Conservation (phyloP, 2,329 filamentous ascomycete species). For the Aspergillus caelatus region DNA sequence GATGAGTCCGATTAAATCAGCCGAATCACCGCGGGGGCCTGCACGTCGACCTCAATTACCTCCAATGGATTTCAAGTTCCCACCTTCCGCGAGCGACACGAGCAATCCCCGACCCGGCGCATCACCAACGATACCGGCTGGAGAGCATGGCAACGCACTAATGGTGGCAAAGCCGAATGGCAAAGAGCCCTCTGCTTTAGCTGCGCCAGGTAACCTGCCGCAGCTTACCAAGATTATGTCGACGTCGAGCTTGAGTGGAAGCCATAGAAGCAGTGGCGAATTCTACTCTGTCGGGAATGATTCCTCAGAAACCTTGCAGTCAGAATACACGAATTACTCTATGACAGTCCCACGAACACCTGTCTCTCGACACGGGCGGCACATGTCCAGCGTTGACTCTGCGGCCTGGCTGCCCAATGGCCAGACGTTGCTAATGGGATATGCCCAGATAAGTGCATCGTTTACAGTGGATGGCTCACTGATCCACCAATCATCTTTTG, state of each 20-base stretch:
- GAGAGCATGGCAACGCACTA: slow-evolving; percentile 21
- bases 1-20: slow-evolving; percentile 37
- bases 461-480: slow-evolving; percentile 91
- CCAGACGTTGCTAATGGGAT: slow-evolving; percentile 96
- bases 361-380: slow-evolving; percentile 41
- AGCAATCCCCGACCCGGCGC: slow-evolving; percentile 27
- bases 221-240: slow-evolving; percentile 70
- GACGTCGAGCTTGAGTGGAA: slow-evolving; percentile 73
- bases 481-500: slow-evolving; percentile 85
- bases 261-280: slow-evolving; percentile 87
- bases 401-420: slow-evolving; percentile 23
- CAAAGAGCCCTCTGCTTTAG: slow-evolving; percentile 29
- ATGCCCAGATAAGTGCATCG: slow-evolving; percentile 88
- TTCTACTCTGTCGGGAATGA: slow-evolving; percentile 96
- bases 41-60: slow-evolving; percentile 40
- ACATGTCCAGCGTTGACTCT: slow-evolving; percentile 47
- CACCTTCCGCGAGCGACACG: slow-evolving; percentile 41
- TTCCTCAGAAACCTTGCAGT: slow-evolving; percentile 88
- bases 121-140: slow-evolving; percentile 34
- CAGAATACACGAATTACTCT: slow-evolving; percentile 69
- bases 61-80: slow-evolving; percentile 60
- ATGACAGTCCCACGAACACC: slow-evolving; percentile 57
- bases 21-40: slow-evolving; percentile 46
- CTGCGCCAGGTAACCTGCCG: slow-evolving; percentile 33
- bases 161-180: slow-evolving; percentile 19